Evolutionary conservation across 306 rosid genomes (phyloP).

Genomic region (Sphenostylis stenocarpa): DNA sequence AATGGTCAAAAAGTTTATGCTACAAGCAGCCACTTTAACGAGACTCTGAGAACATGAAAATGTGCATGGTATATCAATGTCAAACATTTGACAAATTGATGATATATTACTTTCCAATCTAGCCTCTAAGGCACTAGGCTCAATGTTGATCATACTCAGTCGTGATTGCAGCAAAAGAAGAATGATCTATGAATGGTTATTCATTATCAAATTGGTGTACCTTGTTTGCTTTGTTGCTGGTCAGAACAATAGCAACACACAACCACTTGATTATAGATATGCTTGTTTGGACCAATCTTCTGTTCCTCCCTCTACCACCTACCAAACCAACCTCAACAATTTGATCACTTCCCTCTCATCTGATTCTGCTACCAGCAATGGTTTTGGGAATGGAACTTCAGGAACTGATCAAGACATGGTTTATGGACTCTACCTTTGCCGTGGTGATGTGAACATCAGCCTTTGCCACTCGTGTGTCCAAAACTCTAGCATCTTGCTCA

Average conservation of each 20-base stretch:
- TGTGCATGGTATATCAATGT: background rate
- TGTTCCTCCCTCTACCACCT: conserved; percentile 27
- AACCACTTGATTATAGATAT: conserved; percentile 39
- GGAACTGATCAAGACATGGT: conserved; percentile 25
- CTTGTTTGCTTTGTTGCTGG: conserved; percentile 8
- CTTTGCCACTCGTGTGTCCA: conserved; percentile 42
- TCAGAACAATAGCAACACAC: conserved; percentile 28
- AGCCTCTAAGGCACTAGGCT: background rate
- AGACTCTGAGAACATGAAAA: background rate
- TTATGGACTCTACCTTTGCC: conserved; percentile 45
- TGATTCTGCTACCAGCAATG: conserved; percentile 43
- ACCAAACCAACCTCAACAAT: conserved; percentile 41
- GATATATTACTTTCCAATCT: background rate
- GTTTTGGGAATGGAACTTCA: conserved; percentile 37
- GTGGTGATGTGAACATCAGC: conserved; percentile 40
- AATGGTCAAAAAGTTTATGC: background rate
- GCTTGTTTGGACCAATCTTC: conserved; percentile 46
- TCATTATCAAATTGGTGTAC: conserved; percentile 7
- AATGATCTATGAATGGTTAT: conserved; percentile 27
- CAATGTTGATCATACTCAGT: background rate
- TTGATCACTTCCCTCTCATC: conserved; percentile 32
- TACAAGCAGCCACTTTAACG: background rate
- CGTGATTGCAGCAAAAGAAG: conserved; percentile 14
- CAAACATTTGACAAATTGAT: conserved; percentile 15
- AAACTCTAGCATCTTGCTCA: conserved; percentile 40